These are phyloP conservation scores for Prosopis cineraria DNA, from an alignment of 306 rosid genomes.

Conservation along the genomic window DNA sequence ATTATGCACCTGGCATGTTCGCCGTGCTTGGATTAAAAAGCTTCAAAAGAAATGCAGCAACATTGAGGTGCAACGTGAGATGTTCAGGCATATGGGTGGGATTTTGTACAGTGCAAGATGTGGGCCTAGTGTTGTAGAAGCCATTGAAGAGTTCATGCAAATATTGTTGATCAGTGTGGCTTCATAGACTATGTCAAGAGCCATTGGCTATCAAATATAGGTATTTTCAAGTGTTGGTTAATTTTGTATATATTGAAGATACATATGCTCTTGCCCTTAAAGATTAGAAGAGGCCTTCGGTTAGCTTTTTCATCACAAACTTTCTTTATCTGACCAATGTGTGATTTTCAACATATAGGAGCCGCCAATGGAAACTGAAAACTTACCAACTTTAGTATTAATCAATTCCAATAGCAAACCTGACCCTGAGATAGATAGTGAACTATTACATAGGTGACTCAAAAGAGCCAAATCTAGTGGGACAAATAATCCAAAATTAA, in stretches of 20 bases:
- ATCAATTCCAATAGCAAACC: neutral
- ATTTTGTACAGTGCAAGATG: constrained; percentile 64
- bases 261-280: neutral
- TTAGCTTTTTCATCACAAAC: constrained; percentile 25
- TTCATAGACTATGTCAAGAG: constrained; percentile 74
- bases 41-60: constrained; percentile 63
- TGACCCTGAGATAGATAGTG: neutral
- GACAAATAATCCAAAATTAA: neutral
- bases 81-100: constrained; percentile 69
- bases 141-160: constrained; percentile 77
- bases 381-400: neutral
- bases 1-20: constrained; percentile 73
- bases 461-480: neutral
- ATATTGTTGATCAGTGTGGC: constrained; percentile 73
- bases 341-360: neutral
- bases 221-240: constrained; percentile 45
- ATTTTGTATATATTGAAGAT: constrained; percentile 25
- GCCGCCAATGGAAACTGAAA: neutral
- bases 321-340: constrained; percentile 1
- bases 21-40: constrained; percentile 66
- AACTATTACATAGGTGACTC: constrained; percentile 5
- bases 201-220: constrained; percentile 63
- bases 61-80: constrained; percentile 66
- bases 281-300: neutral
- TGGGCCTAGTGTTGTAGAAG: constrained; percentile 59